Evolutionary conservation across 1,284 basidiomycete genomes (phyloP), one percentile per base, ranked within the genome.

Genomic region (Rhodotorula mucilaginosa): DNA sequence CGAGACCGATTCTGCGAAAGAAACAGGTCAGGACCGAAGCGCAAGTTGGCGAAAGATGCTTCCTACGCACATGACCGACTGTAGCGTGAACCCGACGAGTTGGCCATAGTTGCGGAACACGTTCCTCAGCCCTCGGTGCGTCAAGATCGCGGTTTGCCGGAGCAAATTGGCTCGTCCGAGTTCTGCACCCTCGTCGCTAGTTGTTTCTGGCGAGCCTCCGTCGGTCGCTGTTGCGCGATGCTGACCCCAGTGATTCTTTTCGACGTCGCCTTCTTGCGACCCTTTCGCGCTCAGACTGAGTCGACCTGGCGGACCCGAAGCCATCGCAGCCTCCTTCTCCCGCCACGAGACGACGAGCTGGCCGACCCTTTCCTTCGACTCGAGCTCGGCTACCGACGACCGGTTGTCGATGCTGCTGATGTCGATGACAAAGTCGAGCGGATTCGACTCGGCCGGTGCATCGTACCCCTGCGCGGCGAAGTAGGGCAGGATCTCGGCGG

Each of bases 371-470:
- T 73, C 69, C 2, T 74, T 64, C 12, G 79, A 79, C 44, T 71
- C 76, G 5, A 79, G 80, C 71, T 85, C 84, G 3, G 80, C 80
- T 26, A 83, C 81, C 15, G 80, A 73, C 8, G 81, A 80, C 8
- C 84, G 80, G 59, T 81, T 83, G 75, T 86, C 85, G 26, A 86
- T 73, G 10, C 81, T 81, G 21, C 61, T 34, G 52, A 84, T 78
- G 69, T 85, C 84, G 71, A 86, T 83, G n/a, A 86, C 78, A 71
- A 84, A 86, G 76, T 86, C 85, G 78, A 80, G 76, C 12, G 70
- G 61, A 26, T 78, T 78, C 4, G 69, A 63, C 16, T 70, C 64
- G 31, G 49, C 39, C 5, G 67, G 65, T 0, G 68, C 62, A 0
- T 48, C 19, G 46, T 68, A 58, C 23, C 82, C 83, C 58, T 83